Conservation (phyloP, 495 filamentous ascomycete genomes). For the Aspergillus coremiiformis region DNA sequence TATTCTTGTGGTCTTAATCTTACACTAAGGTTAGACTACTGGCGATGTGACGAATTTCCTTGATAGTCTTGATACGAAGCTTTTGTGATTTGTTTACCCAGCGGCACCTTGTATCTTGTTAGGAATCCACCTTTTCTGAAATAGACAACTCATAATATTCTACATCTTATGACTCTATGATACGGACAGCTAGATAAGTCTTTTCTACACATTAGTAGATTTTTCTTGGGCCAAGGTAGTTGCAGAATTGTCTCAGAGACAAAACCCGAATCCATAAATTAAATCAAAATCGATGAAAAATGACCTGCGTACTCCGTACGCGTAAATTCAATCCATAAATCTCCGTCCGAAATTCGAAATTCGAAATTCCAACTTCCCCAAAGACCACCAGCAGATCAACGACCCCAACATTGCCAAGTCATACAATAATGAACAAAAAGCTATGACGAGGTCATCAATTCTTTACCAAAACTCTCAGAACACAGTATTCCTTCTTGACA, state of each 20-base stretch:
- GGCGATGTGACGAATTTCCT: conserved; percentile 6
- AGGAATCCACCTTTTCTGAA: neutral
- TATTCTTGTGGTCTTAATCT: conserved; percentile 1
- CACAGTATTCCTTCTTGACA: conserved; percentile 52
- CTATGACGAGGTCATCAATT: conserved; percentile 22
- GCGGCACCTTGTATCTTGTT: neutral
- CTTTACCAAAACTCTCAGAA: conserved; percentile 43
- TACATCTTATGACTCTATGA: too few relatives aligned
- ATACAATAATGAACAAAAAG: too few relatives aligned
- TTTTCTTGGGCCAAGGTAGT: too few relatives aligned
- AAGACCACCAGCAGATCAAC: neutral
- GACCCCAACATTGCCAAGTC: too few relatives aligned
- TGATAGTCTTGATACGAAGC: conserved; percentile 1
- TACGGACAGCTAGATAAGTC: too few relatives aligned
- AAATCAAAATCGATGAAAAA: too few relatives aligned
- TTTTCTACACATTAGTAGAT: too few relatives aligned
- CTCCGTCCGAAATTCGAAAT: too few relatives aligned
- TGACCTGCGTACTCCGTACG: too few relatives aligned
- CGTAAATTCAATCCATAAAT: neutral
- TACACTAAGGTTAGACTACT: neutral
- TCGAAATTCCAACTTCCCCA: neutral
- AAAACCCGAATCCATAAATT: too few relatives aligned
- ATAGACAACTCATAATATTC: conserved; percentile 2
- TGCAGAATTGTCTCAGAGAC: too few relatives aligned
- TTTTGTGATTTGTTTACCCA: neutral